phyloP scores from a whole-genome alignment of 306 rosid genomes.

The Castanea mollissima region DNA sequence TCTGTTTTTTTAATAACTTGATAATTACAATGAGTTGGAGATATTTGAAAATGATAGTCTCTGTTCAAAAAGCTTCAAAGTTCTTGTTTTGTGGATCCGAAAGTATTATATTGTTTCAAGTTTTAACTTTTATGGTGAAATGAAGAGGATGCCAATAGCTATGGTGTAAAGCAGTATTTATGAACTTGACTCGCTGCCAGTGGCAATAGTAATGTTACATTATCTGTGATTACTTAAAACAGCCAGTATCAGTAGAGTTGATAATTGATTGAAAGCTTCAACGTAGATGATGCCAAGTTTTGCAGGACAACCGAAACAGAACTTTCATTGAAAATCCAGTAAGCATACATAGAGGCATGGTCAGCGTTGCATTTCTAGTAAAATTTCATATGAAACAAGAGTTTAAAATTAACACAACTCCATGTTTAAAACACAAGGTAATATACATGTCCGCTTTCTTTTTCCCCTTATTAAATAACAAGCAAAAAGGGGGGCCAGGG shows the following conservation, averaged over 20 bases:
- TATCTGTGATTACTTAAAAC: no score
- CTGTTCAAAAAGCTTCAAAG: no score
- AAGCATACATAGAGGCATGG: background rate
- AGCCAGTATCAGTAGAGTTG: no score
- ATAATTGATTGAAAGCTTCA: background rate
- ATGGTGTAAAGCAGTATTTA: background rate
- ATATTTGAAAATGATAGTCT: no score
- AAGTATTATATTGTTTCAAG: no score
- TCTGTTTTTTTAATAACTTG: no score
- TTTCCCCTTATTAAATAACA: conserved; percentile 59
- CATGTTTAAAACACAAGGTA: conserved; percentile 36
- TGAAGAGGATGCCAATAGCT: no score
- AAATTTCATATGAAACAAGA: conserved; percentile 14
- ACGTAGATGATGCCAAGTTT: background rate
- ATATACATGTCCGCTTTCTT: conserved; percentile 52
- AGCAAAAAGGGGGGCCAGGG: conserved; percentile 37
- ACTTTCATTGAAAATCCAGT: background rate
- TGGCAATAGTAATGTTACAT: no score
- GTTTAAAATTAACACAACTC: conserved; percentile 35
- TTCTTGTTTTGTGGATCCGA: no score
- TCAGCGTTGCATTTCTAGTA: background rate
- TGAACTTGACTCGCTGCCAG: background rate
- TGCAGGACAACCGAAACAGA: background rate
- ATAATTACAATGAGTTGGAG: no score
- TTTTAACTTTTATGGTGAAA: no score